Percentiles rank a stretch among this genome's conserved stretches.
Evolutionary conservation across 345 rosid species (phyloP).

Genomic region (Sonneratia alba): DNA sequence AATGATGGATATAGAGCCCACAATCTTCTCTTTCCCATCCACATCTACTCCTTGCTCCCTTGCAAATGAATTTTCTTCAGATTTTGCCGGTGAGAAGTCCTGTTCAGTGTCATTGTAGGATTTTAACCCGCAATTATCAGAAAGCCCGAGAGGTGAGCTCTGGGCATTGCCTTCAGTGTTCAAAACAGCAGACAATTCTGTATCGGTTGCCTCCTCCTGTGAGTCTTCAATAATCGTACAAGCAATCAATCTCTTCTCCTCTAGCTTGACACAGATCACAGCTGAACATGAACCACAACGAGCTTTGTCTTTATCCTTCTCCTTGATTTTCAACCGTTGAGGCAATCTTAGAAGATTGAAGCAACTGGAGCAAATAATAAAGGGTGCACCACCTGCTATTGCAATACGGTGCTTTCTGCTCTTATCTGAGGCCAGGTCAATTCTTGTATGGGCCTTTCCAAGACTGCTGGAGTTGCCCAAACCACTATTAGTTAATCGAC

Average conservation of each 20-base stretch:
- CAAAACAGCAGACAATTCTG: background rate
- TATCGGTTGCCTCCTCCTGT: background rate
- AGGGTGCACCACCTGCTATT: slow-evolving; percentile 58
- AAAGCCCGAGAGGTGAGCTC: background rate
- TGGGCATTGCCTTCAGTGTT: background rate
- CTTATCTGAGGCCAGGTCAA: slow-evolving; percentile 16
- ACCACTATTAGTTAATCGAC: slow-evolving; percentile 23
- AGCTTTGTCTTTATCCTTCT: slow-evolving; percentile 28
- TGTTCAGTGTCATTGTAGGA: background rate
- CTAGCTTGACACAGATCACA: slow-evolving; percentile 21
- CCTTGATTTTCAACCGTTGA: slow-evolving; percentile 24
- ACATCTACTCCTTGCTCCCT: background rate
- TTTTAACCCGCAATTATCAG: background rate
- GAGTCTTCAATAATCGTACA: slow-evolving; percentile 16
- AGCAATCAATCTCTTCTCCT: slow-evolving; percentile 35
- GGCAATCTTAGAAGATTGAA: slow-evolving; percentile 50
- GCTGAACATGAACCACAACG: slow-evolving; percentile 57
- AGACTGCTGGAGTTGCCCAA: slow-evolving; percentile 24
- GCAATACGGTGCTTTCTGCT: slow-evolving; percentile 31
- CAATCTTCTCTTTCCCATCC: slow-evolving; percentile 11
- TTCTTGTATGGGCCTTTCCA: slow-evolving; percentile 17
- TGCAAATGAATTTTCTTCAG: background rate
- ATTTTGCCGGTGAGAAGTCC: background rate
- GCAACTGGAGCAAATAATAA: slow-evolving; percentile 50
- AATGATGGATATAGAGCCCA: slow-evolving; percentile 15